Evolutionary conservation across 2,329 filamentous ascomycete species (phyloP).

Genomic region (Diaporthe citriasiana): DNA sequence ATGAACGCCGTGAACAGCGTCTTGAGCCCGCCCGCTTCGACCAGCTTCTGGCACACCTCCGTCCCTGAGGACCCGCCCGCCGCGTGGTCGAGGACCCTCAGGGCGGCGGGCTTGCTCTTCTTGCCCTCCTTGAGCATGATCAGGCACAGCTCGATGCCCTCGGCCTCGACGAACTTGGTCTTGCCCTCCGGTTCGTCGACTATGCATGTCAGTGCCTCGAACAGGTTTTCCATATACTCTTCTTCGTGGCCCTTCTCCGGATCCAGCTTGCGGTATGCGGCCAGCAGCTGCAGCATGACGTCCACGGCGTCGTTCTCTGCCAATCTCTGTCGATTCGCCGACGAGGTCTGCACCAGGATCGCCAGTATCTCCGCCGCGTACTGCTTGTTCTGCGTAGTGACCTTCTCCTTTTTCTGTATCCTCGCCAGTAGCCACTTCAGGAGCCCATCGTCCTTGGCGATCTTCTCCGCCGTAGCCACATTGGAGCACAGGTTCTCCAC

Average conservation of each 20-base stretch:
- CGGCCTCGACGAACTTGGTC: conserved; percentile 84
- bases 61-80: conserved; percentile 65
- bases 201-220: conserved; percentile 86
- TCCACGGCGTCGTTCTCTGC: conserved; percentile 81
- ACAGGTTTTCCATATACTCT: conserved; percentile 94
- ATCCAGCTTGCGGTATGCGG: conserved; percentile 87
- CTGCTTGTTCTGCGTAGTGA: conserved; percentile 90
- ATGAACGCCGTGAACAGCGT: conserved; percentile 88
- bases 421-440: conserved; percentile 84
- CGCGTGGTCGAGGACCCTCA: conserved; percentile 89
- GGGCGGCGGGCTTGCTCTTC: conserved; percentile 81
- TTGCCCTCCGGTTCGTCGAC: conserved; percentile 84
- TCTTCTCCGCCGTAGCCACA: conserved; percentile 75
- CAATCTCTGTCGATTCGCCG: conserved; percentile 74
- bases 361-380: conserved; percentile 94
- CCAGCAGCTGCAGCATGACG: conserved; percentile 83
- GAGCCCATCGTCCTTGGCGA: conserved; percentile 78
- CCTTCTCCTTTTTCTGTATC: conserved; percentile 73
- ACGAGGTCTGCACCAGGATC: conserved; percentile 84
- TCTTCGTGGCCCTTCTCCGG: conserved; percentile 91
- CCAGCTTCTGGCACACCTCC: conserved; percentile 79
- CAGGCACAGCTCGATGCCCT: conserved; percentile 90
- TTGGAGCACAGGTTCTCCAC: conserved; percentile 89
- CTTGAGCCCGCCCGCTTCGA: conserved; percentile 89
- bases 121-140: conserved; percentile 94